Evolutionary conservation across 2,329 filamentous ascomycete genomes (phyloP).

Genomic region (Nemania sp.): DNA sequence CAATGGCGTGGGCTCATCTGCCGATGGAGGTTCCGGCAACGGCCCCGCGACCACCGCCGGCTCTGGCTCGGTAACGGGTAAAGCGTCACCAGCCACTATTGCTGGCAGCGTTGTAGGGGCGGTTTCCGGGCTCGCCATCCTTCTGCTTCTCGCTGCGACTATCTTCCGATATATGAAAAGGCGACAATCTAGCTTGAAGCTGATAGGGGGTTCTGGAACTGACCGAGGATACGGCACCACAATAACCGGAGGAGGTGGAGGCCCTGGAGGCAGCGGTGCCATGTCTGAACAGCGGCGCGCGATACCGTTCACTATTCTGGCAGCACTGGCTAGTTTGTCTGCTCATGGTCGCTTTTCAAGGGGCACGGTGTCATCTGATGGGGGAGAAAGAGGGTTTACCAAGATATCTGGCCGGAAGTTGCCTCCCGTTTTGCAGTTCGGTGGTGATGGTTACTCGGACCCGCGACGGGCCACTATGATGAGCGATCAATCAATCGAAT

Average conservation of each 20-base stretch:
- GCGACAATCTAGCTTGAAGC: conserved; percentile 46
- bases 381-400: conserved; percentile 62
- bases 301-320: conserved; percentile 50
- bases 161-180: conserved; percentile 62
- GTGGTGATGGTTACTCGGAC: conserved; percentile 66
- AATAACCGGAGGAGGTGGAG: conserved; percentile 36
- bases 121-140: conserved; percentile 60
- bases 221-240: conserved; percentile 39
- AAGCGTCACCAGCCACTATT: conserved; percentile 42
- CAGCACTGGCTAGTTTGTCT: conserved; percentile 52
- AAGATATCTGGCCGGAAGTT: conserved; percentile 68
- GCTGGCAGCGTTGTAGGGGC: conserved; percentile 62
- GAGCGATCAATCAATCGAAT: conserved; percentile 53
- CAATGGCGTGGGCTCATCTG: conserved; percentile 30
- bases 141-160: conserved; percentile 57
- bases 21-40: neutral
- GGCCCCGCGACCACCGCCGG: conserved; percentile 8
- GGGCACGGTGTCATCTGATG: conserved; percentile 40
- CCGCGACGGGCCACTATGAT: conserved; percentile 46
- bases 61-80: conserved; percentile 10
- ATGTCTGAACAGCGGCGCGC: conserved; percentile 53
- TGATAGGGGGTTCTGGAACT: conserved; percentile 49
- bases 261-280: conserved; percentile 31
- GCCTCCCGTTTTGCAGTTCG: conserved; percentile 62
- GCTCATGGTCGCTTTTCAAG: conserved; percentile 43